phyloP scores from a whole-genome alignment of 1,284 basidiomycete genomes.

The Ceratobasidium sp. region DNA sequence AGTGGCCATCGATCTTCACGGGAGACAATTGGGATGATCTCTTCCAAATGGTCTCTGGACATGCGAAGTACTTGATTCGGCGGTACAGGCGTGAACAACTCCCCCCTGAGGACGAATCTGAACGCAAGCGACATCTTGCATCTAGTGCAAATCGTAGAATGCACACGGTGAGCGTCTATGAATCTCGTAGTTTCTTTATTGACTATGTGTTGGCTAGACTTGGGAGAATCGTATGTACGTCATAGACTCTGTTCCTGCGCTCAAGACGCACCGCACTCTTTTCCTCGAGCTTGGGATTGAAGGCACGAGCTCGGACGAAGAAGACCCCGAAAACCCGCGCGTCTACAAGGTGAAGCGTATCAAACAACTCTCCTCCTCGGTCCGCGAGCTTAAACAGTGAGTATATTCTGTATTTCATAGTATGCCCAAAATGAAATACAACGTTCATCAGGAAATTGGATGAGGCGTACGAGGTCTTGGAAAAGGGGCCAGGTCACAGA shows the following conservation, averaged over 20 bases:
- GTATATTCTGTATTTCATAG: no score
- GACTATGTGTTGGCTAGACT: no score
- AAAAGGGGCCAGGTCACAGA: neutral
- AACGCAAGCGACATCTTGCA: neutral
- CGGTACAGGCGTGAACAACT: neutral
- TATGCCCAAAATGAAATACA: no score
- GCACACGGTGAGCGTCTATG: slow-evolving; percentile 3
- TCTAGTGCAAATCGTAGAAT: neutral
- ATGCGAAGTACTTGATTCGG: neutral
- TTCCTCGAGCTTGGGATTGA: neutral
- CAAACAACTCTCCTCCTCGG: neutral
- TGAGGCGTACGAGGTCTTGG: neutral
- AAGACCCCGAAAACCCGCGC: neutral
- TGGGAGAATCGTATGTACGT: slow-evolving; percentile 2
- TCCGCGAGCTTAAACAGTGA: neutral
- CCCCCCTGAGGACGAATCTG: neutral
- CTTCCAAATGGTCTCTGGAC: neutral
- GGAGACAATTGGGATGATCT: neutral
- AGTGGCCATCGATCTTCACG: neutral
- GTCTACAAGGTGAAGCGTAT: neutral
- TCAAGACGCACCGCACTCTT: neutral
- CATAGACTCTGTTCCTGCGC: neutral
- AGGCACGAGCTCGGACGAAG: neutral
- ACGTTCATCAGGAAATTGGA: neutral
- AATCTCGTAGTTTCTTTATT: neutral